Base-by-base conservation (phyloP, 441 rosid species). In the Macaranga tanarius region DNA sequence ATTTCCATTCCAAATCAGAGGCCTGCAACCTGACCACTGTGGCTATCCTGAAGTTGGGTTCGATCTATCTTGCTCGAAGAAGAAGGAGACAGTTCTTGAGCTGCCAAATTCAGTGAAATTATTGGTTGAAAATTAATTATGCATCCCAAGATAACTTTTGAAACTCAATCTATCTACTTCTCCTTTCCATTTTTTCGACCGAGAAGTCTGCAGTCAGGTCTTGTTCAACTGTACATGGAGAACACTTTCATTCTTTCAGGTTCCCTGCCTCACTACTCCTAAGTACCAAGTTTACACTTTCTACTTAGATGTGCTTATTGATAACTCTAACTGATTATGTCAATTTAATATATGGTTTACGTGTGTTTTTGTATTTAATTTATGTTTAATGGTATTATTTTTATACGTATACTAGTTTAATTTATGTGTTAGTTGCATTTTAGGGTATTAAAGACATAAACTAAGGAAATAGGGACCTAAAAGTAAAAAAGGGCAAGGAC, bases 1-100 rank as follows among this genome's bases (percentile, higher is more conserved):
- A 6, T 81, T 81, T 68, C 80, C 80, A 0, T 78, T 81, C 71
- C 25, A 72, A 15, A 73, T 78, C 20, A 44, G 17, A 66, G 63
- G 8, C 25, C 3, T 15, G 2, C 66, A 52, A 28, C 65, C 69
- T 6, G 51, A 34, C 11, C 47, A 57, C 44, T 72, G 73, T 56
- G 77, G 77, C 7, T 70, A 44, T 52, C 76, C 69, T 52, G 26
- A 67, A 28, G 11, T 15, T n/a, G 70, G 62, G 20, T 79, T 79
- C 38, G 62, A 63, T 44, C 72, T 81, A 17, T 63, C 76, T 22
- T 48, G 79, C 57, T 31, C 79, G 0, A 67, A 68, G 0, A 15
- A 20, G 12, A 77, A 69, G 3, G 67, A 47, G 10, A 79, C 79
- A 2, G 38, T 76, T 64, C 55, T 78, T 0, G 64, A 70, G 51